Evolutionary conservation across 1,284 basidiomycete species (phyloP), one percentile per base, ranked within the genome.

Genomic region (Marasmius sp.): DNA sequence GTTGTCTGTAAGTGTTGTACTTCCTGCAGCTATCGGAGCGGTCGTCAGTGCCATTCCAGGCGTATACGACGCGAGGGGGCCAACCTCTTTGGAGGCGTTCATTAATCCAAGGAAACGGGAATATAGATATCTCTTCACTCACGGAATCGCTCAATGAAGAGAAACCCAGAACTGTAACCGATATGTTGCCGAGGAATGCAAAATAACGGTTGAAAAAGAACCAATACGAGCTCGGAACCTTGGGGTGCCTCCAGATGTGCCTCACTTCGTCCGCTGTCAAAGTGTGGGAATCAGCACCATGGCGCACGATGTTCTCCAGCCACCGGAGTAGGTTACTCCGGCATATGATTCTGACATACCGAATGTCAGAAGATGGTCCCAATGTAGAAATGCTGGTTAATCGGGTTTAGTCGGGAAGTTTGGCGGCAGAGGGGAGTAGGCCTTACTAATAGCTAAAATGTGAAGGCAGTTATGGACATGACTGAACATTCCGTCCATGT

Each of bases 181-280:
- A 62, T 7, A 68, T 51, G 58, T 66, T 67, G 43, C 64, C 56
- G 5, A 59, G 37, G 43, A 65, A 64, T 8, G 64, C 63, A n/a
- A 65, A 37, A 50, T 68, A 68, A 11, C 67, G 64, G n/a, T 66
- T 61, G 9, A 64, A 11, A 43, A 66, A 65, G 58, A 68, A 68
- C 62, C 60, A 64, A 52, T 57, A 48, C 12, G 65, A 58, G 59
- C 66, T 66, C 38, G 22, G 16, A 0, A 61, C 52, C 39, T 59
- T 63, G 20, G 56, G 56, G 1, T 55, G 60, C 5, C 47, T 43
- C 67, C 67, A 68, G 20, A 66, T 12, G 57, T 58, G 59, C 16
- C 59, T 38, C 22, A 67, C 47, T 57, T 68, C 67, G 18, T 56
- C 57, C 12, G 52, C 66, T 67, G 36, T 38, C 45, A 33, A 4